A percentile compares a stretch with the other conserved stretches of the same genome.
Evolutionary conservation across 257 asterid genomes (phyloP).

Genomic region (Dorcoceras hygrometricum): DNA sequence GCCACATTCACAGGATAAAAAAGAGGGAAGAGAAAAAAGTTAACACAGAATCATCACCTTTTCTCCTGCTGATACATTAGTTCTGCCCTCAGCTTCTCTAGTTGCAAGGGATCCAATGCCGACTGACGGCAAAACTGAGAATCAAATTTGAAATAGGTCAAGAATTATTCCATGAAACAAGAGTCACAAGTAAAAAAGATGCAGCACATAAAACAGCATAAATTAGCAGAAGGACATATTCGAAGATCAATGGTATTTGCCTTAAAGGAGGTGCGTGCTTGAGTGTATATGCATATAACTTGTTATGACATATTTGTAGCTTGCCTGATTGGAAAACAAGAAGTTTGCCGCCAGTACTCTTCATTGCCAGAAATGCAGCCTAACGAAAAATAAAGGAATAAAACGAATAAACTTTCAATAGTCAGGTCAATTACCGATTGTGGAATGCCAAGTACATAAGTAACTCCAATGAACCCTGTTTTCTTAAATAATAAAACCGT

Average conservation of each 20-base stretch:
- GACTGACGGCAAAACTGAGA: constrained; percentile 74
- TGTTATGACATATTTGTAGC: constrained; percentile 22
- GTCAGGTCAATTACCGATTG: constrained; percentile 17
- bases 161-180: constrained; percentile 16
- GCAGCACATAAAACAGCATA: not conserved
- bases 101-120: constrained; percentile 97
- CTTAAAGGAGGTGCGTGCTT: constrained; percentile 13
- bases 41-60: constrained; percentile 48
- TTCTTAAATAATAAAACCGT: not conserved
- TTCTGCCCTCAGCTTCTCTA: constrained; percentile 97
- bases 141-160: constrained; percentile 1
- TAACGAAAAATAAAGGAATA: constrained; percentile 30
- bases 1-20: constrained; percentile 5
- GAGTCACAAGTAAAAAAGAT: constrained; percentile 8
- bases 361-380: constrained; percentile 98
- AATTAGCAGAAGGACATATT: not conserved
- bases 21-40: constrained; percentile 1
- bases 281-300: constrained; percentile 4
- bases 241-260: not conserved
- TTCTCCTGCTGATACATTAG: constrained; percentile 78
- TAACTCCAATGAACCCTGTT: constrained; percentile 5
- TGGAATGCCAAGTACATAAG: constrained; percentile 10
- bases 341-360: constrained; percentile 94
- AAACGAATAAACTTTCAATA: constrained; percentile 2
- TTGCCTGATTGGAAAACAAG: constrained; percentile 95